Conservation (phyloP, 352 stramenopile species). For the Pelagophyceae sp. region DNA sequence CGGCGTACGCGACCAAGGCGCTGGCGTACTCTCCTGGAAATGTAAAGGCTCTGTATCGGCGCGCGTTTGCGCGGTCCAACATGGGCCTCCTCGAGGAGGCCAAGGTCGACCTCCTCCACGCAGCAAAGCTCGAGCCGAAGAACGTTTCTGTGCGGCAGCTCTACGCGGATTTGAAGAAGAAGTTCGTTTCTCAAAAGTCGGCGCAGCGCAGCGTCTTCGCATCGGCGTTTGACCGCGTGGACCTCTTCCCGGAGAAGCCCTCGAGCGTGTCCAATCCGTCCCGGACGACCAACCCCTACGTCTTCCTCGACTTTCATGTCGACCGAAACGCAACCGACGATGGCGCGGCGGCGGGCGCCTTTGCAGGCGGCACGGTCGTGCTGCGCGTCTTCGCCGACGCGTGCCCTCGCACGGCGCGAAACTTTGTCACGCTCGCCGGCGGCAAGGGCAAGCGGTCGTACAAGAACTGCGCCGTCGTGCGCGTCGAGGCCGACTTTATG, state of each 20-base stretch:
- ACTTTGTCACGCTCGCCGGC: conserved; percentile 84
- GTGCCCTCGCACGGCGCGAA: conserved; percentile 85
- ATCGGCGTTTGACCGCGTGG: conserved; percentile 85
- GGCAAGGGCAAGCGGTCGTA: conserved; percentile 78
- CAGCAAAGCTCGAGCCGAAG: conserved; percentile 51
- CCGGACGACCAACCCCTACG: conserved; percentile 78
- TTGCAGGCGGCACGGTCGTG: conserved; percentile 21
- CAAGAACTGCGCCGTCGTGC: conserved; percentile 80
- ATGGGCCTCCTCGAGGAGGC: conserved; percentile 63
- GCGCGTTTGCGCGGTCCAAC: conserved; percentile 54
- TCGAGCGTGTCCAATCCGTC: conserved; percentile 47
- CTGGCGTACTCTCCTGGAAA: conserved; percentile 50
- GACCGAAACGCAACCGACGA: conserved; percentile 55
- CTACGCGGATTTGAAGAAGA: conserved; percentile 46
- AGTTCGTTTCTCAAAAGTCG: conserved; percentile 63
- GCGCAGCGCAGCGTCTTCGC: conserved; percentile 92
- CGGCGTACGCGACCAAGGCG: conserved; percentile 30
- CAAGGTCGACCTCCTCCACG: conserved; percentile 60
- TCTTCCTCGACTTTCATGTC: conserved; percentile 95
- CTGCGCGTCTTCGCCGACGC: conserved; percentile 61
- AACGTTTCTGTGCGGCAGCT: conserved; percentile 63
- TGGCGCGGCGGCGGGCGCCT: background rate
- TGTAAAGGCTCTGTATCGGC: conserved; percentile 69
- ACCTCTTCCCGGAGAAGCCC: conserved; percentile 95
- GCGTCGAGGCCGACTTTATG: conserved; percentile 78